Evolutionary conservation across 2,329 filamentous ascomycete species (phyloP), one percentile per base, ranked within the genome.

Genomic region (Claviceps purpurea): DNA sequence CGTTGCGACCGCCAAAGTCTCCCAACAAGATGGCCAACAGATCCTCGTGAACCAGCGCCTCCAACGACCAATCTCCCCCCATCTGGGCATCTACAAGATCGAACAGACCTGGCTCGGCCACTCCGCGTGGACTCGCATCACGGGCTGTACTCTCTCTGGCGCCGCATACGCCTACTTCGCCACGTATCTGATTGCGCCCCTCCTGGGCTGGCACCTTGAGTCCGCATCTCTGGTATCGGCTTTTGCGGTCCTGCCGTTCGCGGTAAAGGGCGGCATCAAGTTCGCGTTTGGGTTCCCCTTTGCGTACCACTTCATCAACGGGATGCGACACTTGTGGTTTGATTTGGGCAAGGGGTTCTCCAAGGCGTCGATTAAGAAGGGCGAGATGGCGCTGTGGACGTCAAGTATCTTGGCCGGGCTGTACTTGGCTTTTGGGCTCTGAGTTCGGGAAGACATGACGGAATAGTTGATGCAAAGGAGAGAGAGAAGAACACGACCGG

Each of bases 91-190:
- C 78, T 96, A 96, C 82, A 78, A 81, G 68, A 79, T 85, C 55
- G 82, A 88, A 69, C 86, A 96, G 72, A 93, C 88, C 61, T 95
- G 84, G 84, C 84, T 87, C 69, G 76, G 77, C 60, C 83, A 82
- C 60, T 81, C 75, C 53, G 76, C 77, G 59, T 77, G 87, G 70
- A 87, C 89, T 74, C 89, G 90, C 63, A 81, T 95, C 72, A 91
- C 88, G n/a, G 90, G 88, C 62, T 71, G 77, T 64, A 69, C 76
- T 55, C 77, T 94, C 59, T 84, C 82, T 55, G 87, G 84, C 57
- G 70, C 74, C 49, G 76, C 95, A 57, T 96, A 96, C 77, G 69
- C 81, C 66, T 95, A 88, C 74, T 82, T 85, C 57, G 70, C 82
- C 58, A 80, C 84, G 51, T 96, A 96, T 76, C 84, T 95, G 56